Percentiles rank a stretch among this genome's conserved stretches.
Evolutionary conservation across 768 basidiomycete genomes (phyloP).

Genomic region (Boletus tylopilopsis): DNA sequence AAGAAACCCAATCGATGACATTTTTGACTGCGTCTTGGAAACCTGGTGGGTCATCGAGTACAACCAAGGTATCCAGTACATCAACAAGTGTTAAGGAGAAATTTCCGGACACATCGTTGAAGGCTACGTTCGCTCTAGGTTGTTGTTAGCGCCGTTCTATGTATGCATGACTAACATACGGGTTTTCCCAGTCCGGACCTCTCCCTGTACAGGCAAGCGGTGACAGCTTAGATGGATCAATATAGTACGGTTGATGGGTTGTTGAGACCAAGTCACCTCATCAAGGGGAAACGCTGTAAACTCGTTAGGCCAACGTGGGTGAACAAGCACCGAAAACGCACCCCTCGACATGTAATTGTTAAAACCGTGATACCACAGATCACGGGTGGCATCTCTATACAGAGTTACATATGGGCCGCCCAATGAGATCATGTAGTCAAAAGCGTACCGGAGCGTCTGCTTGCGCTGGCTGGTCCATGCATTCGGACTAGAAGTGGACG

Average conservation of each 20-base stretch:
- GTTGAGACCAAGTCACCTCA: slow-evolving; percentile 49
- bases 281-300: slow-evolving; percentile 76
- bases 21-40: slow-evolving; percentile 85
- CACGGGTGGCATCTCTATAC: slow-evolving; percentile 62
- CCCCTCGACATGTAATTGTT: slow-evolving; percentile 84
- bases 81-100: slow-evolving; percentile 83
- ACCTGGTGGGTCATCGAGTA: slow-evolving; percentile 72
- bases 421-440: background rate
- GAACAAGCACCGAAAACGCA: slow-evolving; percentile 28
- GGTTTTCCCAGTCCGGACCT: slow-evolving; percentile 84
- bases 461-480: slow-evolving; percentile 60
- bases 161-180: slow-evolving; percentile 46
- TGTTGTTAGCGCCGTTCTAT: slow-evolving; percentile 11
- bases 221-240: slow-evolving; percentile 53
- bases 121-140: slow-evolving; percentile 61
- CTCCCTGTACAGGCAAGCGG: slow-evolving; percentile 83
- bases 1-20: slow-evolving; percentile 79
- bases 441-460: slow-evolving; percentile 49
- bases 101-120: slow-evolving; percentile 94
- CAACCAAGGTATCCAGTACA: slow-evolving; percentile 83
- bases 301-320: slow-evolving; percentile 17
- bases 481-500: slow-evolving; percentile 20
- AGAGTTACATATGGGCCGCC: background rate
- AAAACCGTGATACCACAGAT: slow-evolving; percentile 90
- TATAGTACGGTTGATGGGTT: background rate